Evolutionary conservation across 2,329 filamentous ascomycete genomes (phyloP), one percentile per base, ranked within the genome.

Genomic region (Aplosporella prunicola): DNA sequence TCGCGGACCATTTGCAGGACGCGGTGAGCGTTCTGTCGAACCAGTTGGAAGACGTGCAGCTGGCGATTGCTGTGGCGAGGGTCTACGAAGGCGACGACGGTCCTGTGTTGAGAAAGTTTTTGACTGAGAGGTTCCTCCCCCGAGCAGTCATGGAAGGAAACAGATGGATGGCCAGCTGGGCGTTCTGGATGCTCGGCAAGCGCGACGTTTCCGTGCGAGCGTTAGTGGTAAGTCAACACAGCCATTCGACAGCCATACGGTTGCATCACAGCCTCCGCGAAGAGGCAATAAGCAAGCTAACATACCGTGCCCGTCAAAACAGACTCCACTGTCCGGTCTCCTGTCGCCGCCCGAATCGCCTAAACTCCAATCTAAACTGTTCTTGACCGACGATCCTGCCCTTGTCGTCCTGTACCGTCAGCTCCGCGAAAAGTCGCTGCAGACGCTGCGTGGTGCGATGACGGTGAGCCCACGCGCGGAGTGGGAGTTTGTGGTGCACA

Each of bases 81-180:
- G 82, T 93, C 2, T 93, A 94, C 47, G 86, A 89, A 51, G 87
- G 87, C 3, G 88, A 95, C 42, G 70, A 78, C 15, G 83, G 85
- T 0, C 78, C 79, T 0, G 75, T 91, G 0, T 57, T 96, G 3
- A 71, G 71, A 17, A 76, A 74, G 40, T 69, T 98, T 7, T 66
- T 98, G 1, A 76, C 84, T 50, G 82, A 93, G 9, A 82, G 81
- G 43, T 75, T 96, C 2, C 67, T 96, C 0, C 74, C 78, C 0
- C 63, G 83, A 44, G 91, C 91, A 13, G 78, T 82, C 0, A 72
- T 78, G 26, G 79, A 89, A 45, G 86, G 86, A 2, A 89, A 98
- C 53, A 74, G 89, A 40, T 98, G 91, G 89, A 74, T 94, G 41
- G 84, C 88, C 9, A 91, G 83, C 0, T 98, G 91, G 91, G 84